phyloP scores from a whole-genome alignment of 2,329 filamentous ascomycete species.

The Epichloe hybrida region DNA sequence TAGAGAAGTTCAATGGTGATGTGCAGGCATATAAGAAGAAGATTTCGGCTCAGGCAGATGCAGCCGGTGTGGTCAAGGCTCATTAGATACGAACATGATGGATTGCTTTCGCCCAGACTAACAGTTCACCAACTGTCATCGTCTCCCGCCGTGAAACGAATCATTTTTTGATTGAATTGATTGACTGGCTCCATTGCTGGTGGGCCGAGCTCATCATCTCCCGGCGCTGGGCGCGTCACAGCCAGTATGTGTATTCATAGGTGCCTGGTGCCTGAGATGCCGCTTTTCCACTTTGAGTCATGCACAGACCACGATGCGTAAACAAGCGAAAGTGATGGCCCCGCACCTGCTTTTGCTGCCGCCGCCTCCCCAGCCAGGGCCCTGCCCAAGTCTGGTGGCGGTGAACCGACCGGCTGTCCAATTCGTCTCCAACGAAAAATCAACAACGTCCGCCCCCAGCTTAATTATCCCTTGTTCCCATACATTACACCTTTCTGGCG shows the following conservation, averaged over 20 bases:
- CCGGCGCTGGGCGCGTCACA: neutral
- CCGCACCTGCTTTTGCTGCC: conserved; percentile 9
- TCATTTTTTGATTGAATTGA: too few species aligned
- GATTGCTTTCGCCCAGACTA: neutral
- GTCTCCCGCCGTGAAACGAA: too few species aligned
- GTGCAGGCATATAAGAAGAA: conserved; percentile 97
- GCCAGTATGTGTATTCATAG: neutral
- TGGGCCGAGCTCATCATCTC: too few species aligned
- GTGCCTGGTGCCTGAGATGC: conserved; percentile 2
- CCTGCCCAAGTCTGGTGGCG: conserved; percentile 9
- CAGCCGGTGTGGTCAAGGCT: conserved; percentile 67
- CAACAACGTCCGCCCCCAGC: conserved; percentile 12
- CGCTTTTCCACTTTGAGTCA: conserved; percentile 16
- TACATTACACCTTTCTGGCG: conserved; percentile 11
- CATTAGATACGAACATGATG: conserved; percentile 26
- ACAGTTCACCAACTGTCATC: too few species aligned
- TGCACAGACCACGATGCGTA: conserved; percentile 17
- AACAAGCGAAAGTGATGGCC: conserved; percentile 22
- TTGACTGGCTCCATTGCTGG: too few species aligned
- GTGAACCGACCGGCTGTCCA: conserved; percentile 15
- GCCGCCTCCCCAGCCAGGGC: conserved; percentile 7
- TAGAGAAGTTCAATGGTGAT: conserved; percentile 91
- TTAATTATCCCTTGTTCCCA: conserved; percentile 12
- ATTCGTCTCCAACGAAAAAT: conserved; percentile 15
- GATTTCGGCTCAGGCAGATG: conserved; percentile 79